These are phyloP conservation scores for Crepidotus variabilis DNA, from an alignment of 768 basidiomycete species.

Conservation along the genomic window DNA sequence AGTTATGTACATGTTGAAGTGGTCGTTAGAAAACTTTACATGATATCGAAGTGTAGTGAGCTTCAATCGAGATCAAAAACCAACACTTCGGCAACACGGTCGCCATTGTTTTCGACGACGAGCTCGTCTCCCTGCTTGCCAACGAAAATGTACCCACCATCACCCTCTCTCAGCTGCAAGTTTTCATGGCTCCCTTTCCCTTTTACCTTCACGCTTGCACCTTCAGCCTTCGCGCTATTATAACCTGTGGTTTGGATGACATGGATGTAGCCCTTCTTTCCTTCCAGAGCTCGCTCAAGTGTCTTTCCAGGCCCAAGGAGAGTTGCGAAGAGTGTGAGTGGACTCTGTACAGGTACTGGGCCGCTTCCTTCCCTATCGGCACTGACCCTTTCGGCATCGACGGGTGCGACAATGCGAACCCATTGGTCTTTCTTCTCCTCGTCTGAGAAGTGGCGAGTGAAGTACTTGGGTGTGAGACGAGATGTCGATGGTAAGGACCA, in stretches of 20 bases:
- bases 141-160: conserved; percentile 73
- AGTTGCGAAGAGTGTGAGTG: conserved; percentile 70
- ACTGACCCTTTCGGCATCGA: conserved; percentile 51
- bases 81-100: conserved; percentile 65
- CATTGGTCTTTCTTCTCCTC: conserved; percentile 75
- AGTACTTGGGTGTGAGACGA: conserved; percentile 73
- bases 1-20: too few relatives aligned
- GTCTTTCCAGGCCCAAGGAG: conserved; percentile 57
- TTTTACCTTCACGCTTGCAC: conserved; percentile 53
- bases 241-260: conserved; percentile 84
- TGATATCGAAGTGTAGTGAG: too few relatives aligned
- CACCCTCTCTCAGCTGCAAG: conserved; percentile 66
- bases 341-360: conserved; percentile 76
- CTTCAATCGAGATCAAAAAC: conserved; percentile 70
- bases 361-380: conserved; percentile 64
- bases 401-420: conserved; percentile 74
- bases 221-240: conserved; percentile 51
- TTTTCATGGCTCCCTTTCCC: conserved; percentile 24
- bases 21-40: too few relatives aligned
- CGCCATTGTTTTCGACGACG: conserved; percentile 61
- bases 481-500: conserved; percentile 42
- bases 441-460: conserved; percentile 82
- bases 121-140: conserved; percentile 37
- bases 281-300: conserved; percentile 49
- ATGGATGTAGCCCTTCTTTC: conserved; percentile 76